Conservation (phyloP, 75 land plant genomes). For the Pinus albicaulis region DNA sequence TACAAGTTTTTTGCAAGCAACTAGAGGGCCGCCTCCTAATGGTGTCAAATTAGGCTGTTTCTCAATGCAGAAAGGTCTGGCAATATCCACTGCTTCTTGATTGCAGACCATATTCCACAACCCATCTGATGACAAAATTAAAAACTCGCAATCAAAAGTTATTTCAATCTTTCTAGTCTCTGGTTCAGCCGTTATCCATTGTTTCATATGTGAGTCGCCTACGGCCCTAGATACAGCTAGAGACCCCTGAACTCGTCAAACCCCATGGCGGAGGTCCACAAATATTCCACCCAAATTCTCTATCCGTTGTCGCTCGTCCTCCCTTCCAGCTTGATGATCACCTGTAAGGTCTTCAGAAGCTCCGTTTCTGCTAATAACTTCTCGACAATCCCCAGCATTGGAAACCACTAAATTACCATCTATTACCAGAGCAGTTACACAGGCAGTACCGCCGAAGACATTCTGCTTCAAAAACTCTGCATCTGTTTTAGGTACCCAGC, state of each 20-base stretch:
- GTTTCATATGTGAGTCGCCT: slow-evolving; percentile 56
- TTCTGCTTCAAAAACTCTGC: slow-evolving; percentile 53
- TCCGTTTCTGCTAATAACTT: slow-evolving; percentile 60
- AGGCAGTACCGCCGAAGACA: background rate
- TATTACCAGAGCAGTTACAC: slow-evolving; percentile 12
- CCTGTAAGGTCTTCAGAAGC: slow-evolving; percentile 41
- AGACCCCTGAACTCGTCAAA: slow-evolving; percentile 64
- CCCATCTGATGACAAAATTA: slow-evolving; percentile 75
- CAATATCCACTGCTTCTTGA: slow-evolving; percentile 66
- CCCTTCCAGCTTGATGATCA: slow-evolving; percentile 41
- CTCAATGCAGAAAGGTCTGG: slow-evolving; percentile 24
- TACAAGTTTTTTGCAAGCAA: slow-evolving; percentile 40
- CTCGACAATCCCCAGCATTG: slow-evolving; percentile 74
- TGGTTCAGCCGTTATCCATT: slow-evolving; percentile 63
- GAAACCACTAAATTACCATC: slow-evolving; percentile 48
- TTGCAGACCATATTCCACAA: slow-evolving; percentile 67
- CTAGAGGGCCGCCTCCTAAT: background rate
- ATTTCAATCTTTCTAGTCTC: slow-evolving; percentile 30
- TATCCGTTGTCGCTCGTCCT: slow-evolving; percentile 56
- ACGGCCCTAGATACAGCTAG: slow-evolving; percentile 63
- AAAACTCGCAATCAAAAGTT: slow-evolving; percentile 47
- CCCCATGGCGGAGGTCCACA: slow-evolving; percentile 46
- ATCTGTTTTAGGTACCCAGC: slow-evolving; percentile 63
- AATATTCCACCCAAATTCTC: slow-evolving; percentile 57
- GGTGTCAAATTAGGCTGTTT: background rate